Evolutionary conservation across 2,329 filamentous ascomycete genomes (phyloP), one percentile per base, ranked within the genome.

Genomic region (Chaetomiaceae sp.): DNA sequence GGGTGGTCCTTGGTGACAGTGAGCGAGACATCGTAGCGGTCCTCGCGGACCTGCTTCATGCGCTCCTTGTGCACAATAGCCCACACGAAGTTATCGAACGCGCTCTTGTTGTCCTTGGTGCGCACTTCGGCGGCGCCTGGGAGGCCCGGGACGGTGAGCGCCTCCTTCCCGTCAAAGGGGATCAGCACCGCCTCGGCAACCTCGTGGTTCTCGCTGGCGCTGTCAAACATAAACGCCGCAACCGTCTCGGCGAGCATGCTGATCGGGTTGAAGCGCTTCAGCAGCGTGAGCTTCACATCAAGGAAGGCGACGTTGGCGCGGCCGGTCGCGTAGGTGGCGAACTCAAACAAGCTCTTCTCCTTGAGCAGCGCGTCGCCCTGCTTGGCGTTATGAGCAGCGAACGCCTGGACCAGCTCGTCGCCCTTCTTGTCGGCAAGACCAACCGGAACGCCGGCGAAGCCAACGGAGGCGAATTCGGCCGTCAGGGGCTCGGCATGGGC

Each of bases 51-150:
- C 60, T 80, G 74, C 72, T 87, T 88, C 91, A 98, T 97, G 64
- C 78, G 71, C 59, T 89, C 84, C 79, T 98, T 98, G 77, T 97
- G 88, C 52, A 97, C 90, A 56, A 98, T 68, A 40, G 89, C 91
- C 79, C 86, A 97, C 54, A 98, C 91, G 60, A 97, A 98, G 36
- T 83, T 83, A 64, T 97, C 93, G 60, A 84, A 97, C 48, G 70
- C 68, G 71, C 81, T 82, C 76, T 80, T 83, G 67, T 70, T 58
- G 61, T 79, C 70, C 73, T 76, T 68, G 61, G 69, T 68, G 53
- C 70, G 69, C 43, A 77, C 67, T 56, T 83, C 79, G 38, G 72
- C 72, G 34, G 78, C 73, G 33, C 79, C 80, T 6, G 81, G 80
- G 3, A 77, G 58, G 15, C 75, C 70, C 7, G 85, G 87, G 1